Percentiles rank a stretch among this genome's conserved stretches.
Conservation (phyloP, 805 yeast species). For the Myxozyma geophila region DNA sequence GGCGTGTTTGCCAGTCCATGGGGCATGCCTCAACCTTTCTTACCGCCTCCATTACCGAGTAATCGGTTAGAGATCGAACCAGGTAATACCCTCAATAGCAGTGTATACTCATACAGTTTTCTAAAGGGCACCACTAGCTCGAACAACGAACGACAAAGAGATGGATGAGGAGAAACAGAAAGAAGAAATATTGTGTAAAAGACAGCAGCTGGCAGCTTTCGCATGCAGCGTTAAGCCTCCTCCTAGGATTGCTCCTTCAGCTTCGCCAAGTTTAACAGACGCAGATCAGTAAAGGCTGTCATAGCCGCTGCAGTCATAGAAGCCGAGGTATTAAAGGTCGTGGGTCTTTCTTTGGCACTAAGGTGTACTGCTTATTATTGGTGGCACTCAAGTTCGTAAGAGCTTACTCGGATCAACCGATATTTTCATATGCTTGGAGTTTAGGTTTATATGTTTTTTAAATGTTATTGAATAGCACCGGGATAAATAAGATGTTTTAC, state of each 20-base stretch:
- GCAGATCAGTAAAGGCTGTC: neutral
- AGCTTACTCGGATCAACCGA: no score
- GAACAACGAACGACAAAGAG: no score
- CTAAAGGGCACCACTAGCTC: no score
- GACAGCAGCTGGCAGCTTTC: no score
- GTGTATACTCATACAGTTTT: neutral
- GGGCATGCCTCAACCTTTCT: conserved; percentile 10
- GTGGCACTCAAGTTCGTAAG: no score
- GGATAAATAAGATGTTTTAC: no score
- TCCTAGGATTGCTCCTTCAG: neutral
- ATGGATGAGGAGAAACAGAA: neutral
- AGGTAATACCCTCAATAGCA: neutral
- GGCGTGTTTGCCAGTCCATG: conserved; percentile 19
- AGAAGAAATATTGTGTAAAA: no score
- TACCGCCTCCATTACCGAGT: conserved; percentile 14
- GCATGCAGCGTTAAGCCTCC: neutral
- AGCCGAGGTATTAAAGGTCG: neutral
- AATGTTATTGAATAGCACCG: no score
- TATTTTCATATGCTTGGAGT: no score
- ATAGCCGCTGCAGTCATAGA: neutral
- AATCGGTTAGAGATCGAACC: neutral
- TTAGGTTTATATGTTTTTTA: no score
- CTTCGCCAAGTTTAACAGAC: neutral
- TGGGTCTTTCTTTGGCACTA: no score
- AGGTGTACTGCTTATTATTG: no score